These are phyloP conservation scores for Mycogone perniciosa DNA, from an alignment of 2,329 filamentous ascomycete species.

Conservation along the genomic window DNA sequence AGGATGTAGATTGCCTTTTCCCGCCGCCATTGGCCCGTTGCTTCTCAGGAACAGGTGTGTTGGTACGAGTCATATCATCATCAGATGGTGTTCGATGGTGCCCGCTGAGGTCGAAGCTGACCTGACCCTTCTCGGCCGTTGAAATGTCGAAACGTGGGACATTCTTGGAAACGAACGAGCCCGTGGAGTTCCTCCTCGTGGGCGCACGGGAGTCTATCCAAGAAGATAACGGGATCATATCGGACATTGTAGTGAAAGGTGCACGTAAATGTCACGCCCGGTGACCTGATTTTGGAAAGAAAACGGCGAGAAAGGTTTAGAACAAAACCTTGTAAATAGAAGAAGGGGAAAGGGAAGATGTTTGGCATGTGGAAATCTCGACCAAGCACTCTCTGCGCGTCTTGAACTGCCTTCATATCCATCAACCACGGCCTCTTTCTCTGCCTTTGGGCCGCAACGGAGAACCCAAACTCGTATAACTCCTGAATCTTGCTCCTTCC, in stretches of 20 bases:
- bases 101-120: not conserved
- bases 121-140: not conserved
- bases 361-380: not conserved
- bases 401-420: not conserved
- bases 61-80: constrained; percentile 6
- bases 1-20: not conserved
- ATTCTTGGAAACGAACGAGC: not conserved
- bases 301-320: not conserved
- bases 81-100: constrained; percentile 2
- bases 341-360: not conserved
- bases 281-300: not conserved
- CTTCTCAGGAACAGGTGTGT: constrained; percentile 2
- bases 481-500: constrained; percentile 3
- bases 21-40: not conserved
- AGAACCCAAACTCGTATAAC: not conserved
- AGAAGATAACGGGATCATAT: not conserved
- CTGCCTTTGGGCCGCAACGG: not conserved
- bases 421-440: not conserved
- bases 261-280: not conserved
- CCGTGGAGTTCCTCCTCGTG: constrained; percentile 3
- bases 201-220: constrained; percentile 10
- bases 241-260: not conserved
- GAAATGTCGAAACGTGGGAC: not conserved
- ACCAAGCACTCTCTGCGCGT: not conserved
- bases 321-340: not conserved